Conservation (phyloP, 805 yeast genomes). For the Alloascoidea africana region DNA sequence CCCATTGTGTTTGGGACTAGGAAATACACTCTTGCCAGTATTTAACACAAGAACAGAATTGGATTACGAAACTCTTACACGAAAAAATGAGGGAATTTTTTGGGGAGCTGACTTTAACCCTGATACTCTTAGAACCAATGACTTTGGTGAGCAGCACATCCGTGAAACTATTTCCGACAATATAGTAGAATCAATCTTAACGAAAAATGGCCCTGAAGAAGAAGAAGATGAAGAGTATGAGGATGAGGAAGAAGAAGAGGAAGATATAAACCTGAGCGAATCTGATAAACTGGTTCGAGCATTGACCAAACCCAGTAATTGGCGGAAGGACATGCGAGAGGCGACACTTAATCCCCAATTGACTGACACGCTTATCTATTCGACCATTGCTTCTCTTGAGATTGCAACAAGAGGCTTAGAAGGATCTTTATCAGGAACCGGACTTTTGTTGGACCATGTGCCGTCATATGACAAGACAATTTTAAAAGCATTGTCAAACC, state of each 20-base stretch:
- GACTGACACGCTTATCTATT: too few relatives aligned
- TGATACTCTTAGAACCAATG: neutral
- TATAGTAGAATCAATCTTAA: neutral
- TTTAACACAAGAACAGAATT: neutral
- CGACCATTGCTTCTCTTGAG: neutral
- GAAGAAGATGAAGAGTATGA: neutral
- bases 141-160: neutral
- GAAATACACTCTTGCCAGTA: neutral
- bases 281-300: neutral
- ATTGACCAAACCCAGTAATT: too few relatives aligned
- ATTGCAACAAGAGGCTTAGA: neutral
- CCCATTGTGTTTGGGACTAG: neutral
- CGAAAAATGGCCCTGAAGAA: neutral
- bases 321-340: too few relatives aligned
- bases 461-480: neutral
- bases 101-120: neutral
- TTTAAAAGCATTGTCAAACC: neutral
- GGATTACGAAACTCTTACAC: neutral
- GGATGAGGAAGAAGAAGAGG: neutral
- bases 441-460: neutral
- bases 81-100: neutral
- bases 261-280: neutral
- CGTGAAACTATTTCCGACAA: neutral
- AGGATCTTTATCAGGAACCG: neutral
- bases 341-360: too few relatives aligned